Conservation (phyloP, 371 early-diverging fungal genomes). For the Entomophthora muscae region DNA sequence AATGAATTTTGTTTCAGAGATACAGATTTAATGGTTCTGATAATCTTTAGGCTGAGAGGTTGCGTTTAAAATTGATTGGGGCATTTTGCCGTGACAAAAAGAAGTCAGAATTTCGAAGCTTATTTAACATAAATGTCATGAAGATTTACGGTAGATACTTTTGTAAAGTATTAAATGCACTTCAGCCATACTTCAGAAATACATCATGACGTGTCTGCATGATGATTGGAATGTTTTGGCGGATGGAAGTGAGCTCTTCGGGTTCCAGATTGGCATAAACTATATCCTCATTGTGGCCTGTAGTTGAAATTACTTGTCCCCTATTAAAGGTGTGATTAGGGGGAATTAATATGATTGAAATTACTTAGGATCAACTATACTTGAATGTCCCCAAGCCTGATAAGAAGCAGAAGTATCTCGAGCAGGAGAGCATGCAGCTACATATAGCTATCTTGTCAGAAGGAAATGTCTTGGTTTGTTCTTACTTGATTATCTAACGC, state of each 20-base stretch:
- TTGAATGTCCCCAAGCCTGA: constrained; percentile 89
- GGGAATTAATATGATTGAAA: neutral
- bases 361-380: constrained; percentile 67
- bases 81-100: no score
- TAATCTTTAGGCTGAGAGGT: no score
- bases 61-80: no score
- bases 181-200: constrained; percentile 25
- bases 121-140: no score
- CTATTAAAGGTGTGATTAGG: constrained; percentile 10
- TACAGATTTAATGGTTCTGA: no score
- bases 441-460: constrained; percentile 40
- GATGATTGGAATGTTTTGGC: constrained; percentile 52
- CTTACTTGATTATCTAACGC: constrained; percentile 40
- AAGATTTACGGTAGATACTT: no score
- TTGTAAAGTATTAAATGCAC: no score
- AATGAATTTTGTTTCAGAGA: no score
- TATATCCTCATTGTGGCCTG: constrained; percentile 60
- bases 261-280: constrained; percentile 70
- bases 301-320: constrained; percentile 43
- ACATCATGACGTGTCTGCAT: constrained; percentile 78
- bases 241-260: constrained; percentile 30
- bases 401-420: constrained; percentile 57
- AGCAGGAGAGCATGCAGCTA: constrained; percentile 86
- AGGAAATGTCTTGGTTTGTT: neutral
- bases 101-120: no score